Evolutionary conservation across 257 asterid genomes (phyloP), one percentile per base, ranked within the genome.

Genomic region (Primulina huaijiensis): DNA sequence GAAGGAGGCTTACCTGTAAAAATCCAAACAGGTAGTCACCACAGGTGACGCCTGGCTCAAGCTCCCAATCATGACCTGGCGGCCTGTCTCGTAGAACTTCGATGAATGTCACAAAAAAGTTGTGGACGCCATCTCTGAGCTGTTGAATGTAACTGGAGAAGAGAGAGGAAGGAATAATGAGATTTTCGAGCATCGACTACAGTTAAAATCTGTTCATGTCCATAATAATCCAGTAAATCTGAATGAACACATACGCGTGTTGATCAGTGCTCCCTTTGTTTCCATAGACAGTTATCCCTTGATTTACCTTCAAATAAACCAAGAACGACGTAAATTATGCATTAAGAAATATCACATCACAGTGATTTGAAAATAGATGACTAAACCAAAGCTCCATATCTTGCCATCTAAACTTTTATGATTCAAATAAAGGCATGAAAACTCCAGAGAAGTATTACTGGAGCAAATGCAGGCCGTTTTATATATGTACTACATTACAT

Each of bases 11-110:
- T 73, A 89, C 97, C 83, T 94, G 99, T 60, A 94, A 78, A 87
- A 94, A 91, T 67, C 99, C 99, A 64, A 91, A 94, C 33, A 94
- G 88, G 84, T 94, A 91, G 86, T 94, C 99, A 66, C 99, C 99
- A 37, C 92, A 86, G 27, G 98, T 94, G 56, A 94, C 98, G 35
- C 99, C 99, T 0, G 98, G 98, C 84, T 94, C 99, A 68, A 94
- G 99, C 82, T 94, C 99, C 99, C 99, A 94, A 82, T 94, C 99
- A 83, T 88, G 98, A 79, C 99, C 98, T 31, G 98, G 97, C 23
- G 99, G 99, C 80, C 99, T 88, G 75, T 94, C 99, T 66, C 94
- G 93, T 71, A 94, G 88, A 69, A 94, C 99, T 86, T 91, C 99
- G 68, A 94, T 94, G 79, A 94, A 94, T 3, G 99, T 94, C 59